Evolutionary conservation across 2,329 filamentous ascomycete species (phyloP), one percentile per base, ranked within the genome.

Genomic region (Pseudocercospora fijiensis): DNA sequence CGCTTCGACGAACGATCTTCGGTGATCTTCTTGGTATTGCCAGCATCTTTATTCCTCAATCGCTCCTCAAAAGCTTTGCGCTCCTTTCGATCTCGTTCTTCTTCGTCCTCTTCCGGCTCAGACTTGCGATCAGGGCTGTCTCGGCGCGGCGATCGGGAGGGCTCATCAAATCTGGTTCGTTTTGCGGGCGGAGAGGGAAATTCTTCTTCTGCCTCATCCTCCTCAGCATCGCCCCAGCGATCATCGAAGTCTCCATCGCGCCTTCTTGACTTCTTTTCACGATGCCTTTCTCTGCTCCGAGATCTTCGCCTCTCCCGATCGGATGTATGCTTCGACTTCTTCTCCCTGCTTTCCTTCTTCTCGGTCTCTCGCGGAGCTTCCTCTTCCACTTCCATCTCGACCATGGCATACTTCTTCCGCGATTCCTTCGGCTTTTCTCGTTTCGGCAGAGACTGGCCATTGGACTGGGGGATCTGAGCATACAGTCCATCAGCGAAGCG

Each of bases 1-100:
- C 71, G 65, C 27, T 69, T 64, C 67, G 76, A 81, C 3, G 82
- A 83, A 30, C 84, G 79, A 71, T 88, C 84, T 71, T 87, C 85
- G 1, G 87, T 83, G 8, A 88, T 78, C 70, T 90, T 90, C 75
- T 90, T 92, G 0, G 88, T 87, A 56, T 85, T 86, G 18, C 85
- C 84, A 20, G 86, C 84, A 71, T 95, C 90, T 73, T 90, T 90
- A 51, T 87, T 86, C 53, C 85, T 87, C 60, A 96, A 76, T 13
- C 91, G 83, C 70, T 88, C 88, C n/a, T 91, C 86, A 69, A 96
- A 93, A 18, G 90, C 91, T 65, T 93, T 89, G 45, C 90, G 84
- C 74, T 96, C 92, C 67, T 85, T 86, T 20, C 88, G 83, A 74
- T 96, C 91, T 63, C 84, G 84, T 70, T 86, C 76, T 57, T 76